Conservation (phyloP, 2,329 filamentous ascomycete genomes). For the Microcyclosporella mali region DNA sequence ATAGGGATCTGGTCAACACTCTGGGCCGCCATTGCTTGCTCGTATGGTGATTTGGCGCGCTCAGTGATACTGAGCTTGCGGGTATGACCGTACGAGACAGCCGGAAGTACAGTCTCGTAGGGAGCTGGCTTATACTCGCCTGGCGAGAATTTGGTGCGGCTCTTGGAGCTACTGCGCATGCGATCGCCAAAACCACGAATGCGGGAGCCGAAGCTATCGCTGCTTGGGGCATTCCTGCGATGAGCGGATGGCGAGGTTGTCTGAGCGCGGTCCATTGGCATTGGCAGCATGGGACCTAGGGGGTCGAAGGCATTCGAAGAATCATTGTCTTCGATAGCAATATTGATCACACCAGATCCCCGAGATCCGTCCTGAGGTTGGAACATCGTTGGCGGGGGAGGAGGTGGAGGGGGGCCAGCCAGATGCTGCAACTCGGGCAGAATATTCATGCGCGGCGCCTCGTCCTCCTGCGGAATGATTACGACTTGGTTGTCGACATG, state of each 20-base stretch:
- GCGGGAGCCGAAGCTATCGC: constrained; percentile 51
- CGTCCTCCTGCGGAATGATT: constrained; percentile 35
- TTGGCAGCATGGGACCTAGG: constrained; percentile 12
- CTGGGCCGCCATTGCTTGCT: constrained; percentile 27
- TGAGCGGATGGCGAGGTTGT: constrained; percentile 25
- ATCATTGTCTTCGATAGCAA: constrained; percentile 40
- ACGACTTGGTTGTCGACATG: constrained; percentile 39
- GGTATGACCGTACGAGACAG: constrained; percentile 5
- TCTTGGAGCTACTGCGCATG: constrained; percentile 53
- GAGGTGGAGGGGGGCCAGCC: constrained; percentile 44
- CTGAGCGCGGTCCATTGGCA: constrained; percentile 28
- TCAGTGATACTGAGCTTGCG: constrained; percentile 17
- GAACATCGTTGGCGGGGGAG: constrained; percentile 33
- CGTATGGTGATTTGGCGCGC: constrained; percentile 27
- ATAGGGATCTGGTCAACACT: constrained; percentile 16
- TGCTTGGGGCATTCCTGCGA: constrained; percentile 48
- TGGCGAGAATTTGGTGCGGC: constrained; percentile 44
- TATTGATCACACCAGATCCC: constrained; percentile 35
- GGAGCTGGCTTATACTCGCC: constrained; percentile 1
- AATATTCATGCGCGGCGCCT: constrained; percentile 11
- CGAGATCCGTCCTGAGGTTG: constrained; percentile 27
- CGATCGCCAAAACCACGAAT: constrained; percentile 52
- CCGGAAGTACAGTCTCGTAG: constrained; percentile 4
- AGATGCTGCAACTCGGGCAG: constrained; percentile 59
- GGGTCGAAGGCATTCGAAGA: constrained; percentile 13